Evolutionary conservation across 2,329 filamentous ascomycete genomes (phyloP).

Genomic region (Arachnopeziza araneosa): DNA sequence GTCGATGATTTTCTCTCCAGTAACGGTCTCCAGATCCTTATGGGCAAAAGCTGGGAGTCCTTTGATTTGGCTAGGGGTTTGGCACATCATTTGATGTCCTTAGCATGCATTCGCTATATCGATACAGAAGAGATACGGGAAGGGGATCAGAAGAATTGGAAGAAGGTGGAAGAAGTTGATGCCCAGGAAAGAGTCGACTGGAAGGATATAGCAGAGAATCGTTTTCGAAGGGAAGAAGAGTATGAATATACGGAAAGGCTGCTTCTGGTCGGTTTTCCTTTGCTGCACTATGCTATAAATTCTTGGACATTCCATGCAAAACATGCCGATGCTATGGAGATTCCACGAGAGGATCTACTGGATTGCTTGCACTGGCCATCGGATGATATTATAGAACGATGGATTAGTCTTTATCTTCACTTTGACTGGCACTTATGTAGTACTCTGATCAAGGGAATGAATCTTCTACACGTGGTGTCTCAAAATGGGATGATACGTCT

Average conservation of each 20-base stretch:
- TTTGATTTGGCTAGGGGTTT: not conserved
- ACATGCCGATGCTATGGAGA: not conserved
- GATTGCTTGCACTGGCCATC: not conserved
- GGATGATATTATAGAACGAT: not conserved
- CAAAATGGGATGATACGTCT: not conserved
- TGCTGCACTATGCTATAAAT: not conserved
- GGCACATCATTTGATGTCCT: not conserved
- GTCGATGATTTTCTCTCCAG: conserved; percentile 31
- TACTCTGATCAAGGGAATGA: not conserved
- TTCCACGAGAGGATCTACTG: not conserved
- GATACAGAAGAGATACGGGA: not conserved
- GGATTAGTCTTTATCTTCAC: not conserved
- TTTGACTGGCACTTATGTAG: not conserved
- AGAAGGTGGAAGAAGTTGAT: not conserved
- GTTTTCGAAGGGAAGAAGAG: too few relatives aligned
- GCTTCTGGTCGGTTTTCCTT: too few relatives aligned
- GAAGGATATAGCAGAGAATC: too few relatives aligned
- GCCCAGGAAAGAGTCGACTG: too few relatives aligned
- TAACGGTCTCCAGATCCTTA: conserved; percentile 2
- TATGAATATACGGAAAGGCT: too few relatives aligned
- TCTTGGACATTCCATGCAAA: not conserved
- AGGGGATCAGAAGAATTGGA: not conserved
- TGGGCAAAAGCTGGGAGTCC: not conserved
- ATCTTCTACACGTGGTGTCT: not conserved
- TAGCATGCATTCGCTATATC: not conserved